Evolutionary conservation across 768 basidiomycete genomes (phyloP).

Genomic region (Boletus bicolor): DNA sequence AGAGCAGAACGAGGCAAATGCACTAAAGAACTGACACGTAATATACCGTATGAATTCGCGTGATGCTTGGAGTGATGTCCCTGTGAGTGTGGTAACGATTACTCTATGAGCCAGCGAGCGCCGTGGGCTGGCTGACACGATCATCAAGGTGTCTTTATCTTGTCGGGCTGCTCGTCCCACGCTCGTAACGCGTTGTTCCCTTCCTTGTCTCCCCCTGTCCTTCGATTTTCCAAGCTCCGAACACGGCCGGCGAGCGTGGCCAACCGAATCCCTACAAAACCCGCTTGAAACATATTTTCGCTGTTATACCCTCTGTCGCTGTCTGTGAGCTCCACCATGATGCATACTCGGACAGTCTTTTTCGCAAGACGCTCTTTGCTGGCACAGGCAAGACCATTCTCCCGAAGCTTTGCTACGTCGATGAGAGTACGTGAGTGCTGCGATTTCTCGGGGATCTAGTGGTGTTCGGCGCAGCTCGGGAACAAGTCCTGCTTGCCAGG

Average conservation of each 20-base stretch:
- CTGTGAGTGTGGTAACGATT: neutral
- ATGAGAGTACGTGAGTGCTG: slow-evolving; percentile 28
- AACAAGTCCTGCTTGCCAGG: neutral
- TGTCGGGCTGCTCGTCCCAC: slow-evolving; percentile 15
- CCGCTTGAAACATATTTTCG: slow-evolving; percentile 5
- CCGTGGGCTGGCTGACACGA: neutral
- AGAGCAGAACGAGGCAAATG: slow-evolving; percentile 10
- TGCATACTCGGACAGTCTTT: slow-evolving; percentile 25
- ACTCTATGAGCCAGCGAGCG: neutral
- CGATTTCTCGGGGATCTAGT: neutral
- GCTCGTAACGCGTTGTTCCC: slow-evolving; percentile 21
- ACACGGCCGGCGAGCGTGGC: slow-evolving; percentile 23
- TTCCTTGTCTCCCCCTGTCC: neutral
- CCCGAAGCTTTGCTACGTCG: slow-evolving; percentile 30
- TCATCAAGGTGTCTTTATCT: neutral
- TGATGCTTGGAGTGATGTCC: neutral
- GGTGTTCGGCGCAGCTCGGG: slow-evolving; percentile 2
- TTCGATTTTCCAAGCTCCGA: slow-evolving; percentile 12
- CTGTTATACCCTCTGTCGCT: slow-evolving; percentile 13
- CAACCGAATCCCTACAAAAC: slow-evolving; percentile 17
- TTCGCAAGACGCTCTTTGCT: slow-evolving; percentile 24
- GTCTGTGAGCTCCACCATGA: slow-evolving; percentile 8
- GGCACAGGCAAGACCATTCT: slow-evolving; percentile 19
- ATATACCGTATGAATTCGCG: neutral
- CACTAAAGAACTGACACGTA: slow-evolving; percentile 10